A percentile compares a stretch with the other conserved stretches of the same genome.
Conservation (phyloP, 2,329 filamentous ascomycete genomes). For the Metarhizium humberi region DNA sequence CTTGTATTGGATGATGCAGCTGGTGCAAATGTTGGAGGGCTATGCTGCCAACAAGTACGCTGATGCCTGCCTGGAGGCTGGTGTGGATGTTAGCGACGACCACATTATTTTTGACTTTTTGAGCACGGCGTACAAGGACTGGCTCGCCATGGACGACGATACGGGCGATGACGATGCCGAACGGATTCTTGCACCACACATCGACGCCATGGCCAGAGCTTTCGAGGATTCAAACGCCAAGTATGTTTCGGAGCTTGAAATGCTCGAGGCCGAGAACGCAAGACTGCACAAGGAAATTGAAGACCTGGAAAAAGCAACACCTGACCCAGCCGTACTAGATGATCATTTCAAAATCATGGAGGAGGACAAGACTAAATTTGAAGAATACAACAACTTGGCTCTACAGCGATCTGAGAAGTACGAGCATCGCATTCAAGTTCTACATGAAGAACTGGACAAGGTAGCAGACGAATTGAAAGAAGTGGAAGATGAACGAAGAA, state of each 20-base stretch:
- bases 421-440: conserved; percentile 64
- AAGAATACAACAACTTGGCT: conserved; percentile 83
- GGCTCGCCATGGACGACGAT: conserved; percentile 87
- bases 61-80: conserved; percentile 78
- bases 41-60: conserved; percentile 75
- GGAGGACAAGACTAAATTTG: conserved; percentile 90
- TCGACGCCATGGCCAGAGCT: conserved; percentile 76
- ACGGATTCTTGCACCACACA: conserved; percentile 69
- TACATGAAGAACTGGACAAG: conserved; percentile 82
- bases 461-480: conserved; percentile 64
- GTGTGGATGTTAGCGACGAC: conserved; percentile 79
- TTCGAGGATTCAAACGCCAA: conserved; percentile 81
- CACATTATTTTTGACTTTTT: conserved; percentile 92
- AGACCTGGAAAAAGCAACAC: conserved; percentile 77
- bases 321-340: conserved; percentile 75
- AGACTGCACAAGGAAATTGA: conserved; percentile 77
- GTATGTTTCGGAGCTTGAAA: conserved; percentile 73
- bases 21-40: conserved; percentile 86
- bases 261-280: conserved; percentile 79
- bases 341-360: conserved; percentile 89
- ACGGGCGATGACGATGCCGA: conserved; percentile 78
- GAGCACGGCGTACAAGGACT: conserved; percentile 82
- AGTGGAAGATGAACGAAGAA: conserved; percentile 71
- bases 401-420: conserved; percentile 84
- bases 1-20: conserved; percentile 98